These are phyloP conservation scores for Benincasa hispida DNA, from an alignment of 306 rosid species.

Conservation along the genomic window DNA sequence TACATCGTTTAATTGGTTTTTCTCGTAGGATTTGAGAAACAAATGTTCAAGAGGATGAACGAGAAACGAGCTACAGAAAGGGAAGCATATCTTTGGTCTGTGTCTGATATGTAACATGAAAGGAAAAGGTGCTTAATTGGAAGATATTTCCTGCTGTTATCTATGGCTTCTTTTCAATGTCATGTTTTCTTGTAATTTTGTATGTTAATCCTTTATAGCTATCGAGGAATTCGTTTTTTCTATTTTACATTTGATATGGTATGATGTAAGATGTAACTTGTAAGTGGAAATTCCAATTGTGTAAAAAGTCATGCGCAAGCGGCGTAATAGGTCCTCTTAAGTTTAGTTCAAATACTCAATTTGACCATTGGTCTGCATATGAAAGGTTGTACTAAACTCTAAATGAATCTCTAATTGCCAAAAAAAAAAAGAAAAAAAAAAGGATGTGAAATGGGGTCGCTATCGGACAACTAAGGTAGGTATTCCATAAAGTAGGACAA, in stretches of 20 bases:
- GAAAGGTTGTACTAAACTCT: too few relatives aligned
- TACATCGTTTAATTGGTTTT: background rate
- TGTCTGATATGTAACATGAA: constrained; percentile 64
- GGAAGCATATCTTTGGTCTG: constrained; percentile 93
- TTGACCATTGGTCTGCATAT: too few relatives aligned
- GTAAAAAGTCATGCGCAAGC: too few relatives aligned
- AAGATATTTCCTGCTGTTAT: background rate
- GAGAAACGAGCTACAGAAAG: constrained; percentile 60
- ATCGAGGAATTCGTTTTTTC: background rate
- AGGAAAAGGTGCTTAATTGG: background rate
- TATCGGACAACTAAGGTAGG: too few relatives aligned
- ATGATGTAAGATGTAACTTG: too few relatives aligned
- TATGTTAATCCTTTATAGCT: background rate
- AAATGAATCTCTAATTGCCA: too few relatives aligned
- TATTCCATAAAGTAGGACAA: too few relatives aligned
- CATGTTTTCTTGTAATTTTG: background rate
- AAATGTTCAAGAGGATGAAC: constrained; percentile 51
- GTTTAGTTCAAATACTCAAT: too few relatives aligned
- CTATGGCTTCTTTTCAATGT: background rate
- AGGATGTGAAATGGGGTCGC: too few relatives aligned
- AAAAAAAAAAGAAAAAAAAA: too few relatives aligned
- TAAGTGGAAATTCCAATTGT: too few relatives aligned
- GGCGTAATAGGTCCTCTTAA: too few relatives aligned
- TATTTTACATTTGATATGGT: background rate
- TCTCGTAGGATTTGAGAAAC: constrained; percentile 60